These are phyloP conservation scores for Wallemia ichthyophaga DNA, from an alignment of 1,284 basidiomycete species.

Conservation along the genomic window DNA sequence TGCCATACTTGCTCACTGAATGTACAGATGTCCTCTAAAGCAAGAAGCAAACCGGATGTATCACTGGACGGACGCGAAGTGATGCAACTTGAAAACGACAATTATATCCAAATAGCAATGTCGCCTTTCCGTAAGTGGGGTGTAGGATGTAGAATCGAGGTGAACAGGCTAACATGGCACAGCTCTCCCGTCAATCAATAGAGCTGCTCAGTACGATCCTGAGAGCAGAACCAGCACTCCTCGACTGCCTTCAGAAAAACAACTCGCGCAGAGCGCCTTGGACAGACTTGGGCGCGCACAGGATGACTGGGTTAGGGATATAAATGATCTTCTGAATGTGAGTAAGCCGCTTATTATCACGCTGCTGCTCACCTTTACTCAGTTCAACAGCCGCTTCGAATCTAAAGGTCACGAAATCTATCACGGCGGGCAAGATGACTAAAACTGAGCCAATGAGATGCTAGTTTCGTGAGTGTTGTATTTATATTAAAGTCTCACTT, in stretches of 20 bases:
- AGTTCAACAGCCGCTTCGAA: slow-evolving; percentile 13
- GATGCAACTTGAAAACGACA: slow-evolving; percentile 44
- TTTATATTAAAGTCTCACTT: too few species aligned
- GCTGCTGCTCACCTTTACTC: slow-evolving; percentile 9
- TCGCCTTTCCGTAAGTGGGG: slow-evolving; percentile 29
- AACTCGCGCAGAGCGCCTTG: not conserved
- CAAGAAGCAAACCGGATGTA: slow-evolving; percentile 57
- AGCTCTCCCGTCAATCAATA: not conserved
- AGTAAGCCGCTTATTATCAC: slow-evolving; percentile 4
- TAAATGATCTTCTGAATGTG: slow-evolving; percentile 26
- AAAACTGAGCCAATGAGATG: not conserved
- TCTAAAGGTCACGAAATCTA: slow-evolving; percentile 4
- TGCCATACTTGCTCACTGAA: not conserved
- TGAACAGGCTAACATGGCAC: not conserved
- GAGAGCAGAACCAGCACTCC: not conserved
- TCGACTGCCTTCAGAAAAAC: slow-evolving; percentile 1
- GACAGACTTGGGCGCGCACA: slow-evolving; percentile 39
- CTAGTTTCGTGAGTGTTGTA: too few species aligned
- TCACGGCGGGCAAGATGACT: not conserved
- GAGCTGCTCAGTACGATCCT: not conserved
- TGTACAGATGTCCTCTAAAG: slow-evolving; percentile 44
- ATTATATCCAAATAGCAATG: slow-evolving; percentile 54
- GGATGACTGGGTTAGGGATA: slow-evolving; percentile 85
- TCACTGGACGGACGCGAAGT: slow-evolving; percentile 75
- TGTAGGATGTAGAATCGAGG: not conserved